Evolutionary conservation across 495 filamentous ascomycete genomes (phyloP).

Genomic region (Penicillium canescens): DNA sequence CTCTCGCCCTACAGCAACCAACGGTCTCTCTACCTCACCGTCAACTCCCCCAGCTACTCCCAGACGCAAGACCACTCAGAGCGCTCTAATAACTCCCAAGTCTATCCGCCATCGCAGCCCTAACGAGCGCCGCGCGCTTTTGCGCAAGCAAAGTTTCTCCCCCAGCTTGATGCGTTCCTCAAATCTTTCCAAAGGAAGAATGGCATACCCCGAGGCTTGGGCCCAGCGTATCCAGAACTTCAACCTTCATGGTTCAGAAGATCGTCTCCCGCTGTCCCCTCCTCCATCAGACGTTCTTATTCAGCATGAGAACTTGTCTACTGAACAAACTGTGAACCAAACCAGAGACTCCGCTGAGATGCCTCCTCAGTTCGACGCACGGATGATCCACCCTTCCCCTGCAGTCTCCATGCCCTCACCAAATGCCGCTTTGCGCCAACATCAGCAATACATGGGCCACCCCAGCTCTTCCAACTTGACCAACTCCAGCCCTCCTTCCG

Average conservation of each 20-base stretch:
- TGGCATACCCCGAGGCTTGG: conserved; percentile 47
- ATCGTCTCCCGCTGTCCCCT: conserved; percentile 45
- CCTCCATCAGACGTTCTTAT: conserved; percentile 45
- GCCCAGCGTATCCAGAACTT: conserved; percentile 44
- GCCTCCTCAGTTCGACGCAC: conserved; percentile 36
- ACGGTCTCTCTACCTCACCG: conserved; percentile 30
- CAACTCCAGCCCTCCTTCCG: conserved; percentile 42
- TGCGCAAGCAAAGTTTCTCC: conserved; percentile 48
- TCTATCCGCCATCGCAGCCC: conserved; percentile 42
- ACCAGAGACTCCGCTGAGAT: conserved; percentile 35
- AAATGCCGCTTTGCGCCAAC: conserved; percentile 31
- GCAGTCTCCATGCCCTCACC: conserved; percentile 43
- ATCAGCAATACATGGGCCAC: conserved; percentile 39
- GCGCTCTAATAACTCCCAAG: conserved; percentile 42
- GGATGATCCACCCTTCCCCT: conserved; percentile 37
- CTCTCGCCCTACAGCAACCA: conserved; percentile 21
- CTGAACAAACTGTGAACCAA: conserved; percentile 24
- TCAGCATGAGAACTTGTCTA: conserved; percentile 40
- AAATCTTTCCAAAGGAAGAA: conserved; percentile 37
- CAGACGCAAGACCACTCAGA: conserved; percentile 36
- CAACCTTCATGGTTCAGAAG: conserved; percentile 35
- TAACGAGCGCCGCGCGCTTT: conserved; percentile 38
- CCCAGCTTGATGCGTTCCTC: conserved; percentile 44
- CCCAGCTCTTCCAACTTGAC: conserved; percentile 32
- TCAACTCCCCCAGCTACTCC: conserved; percentile 48